Conservation (phyloP, 768 basidiomycete species). For the Panus rudis region DNA sequence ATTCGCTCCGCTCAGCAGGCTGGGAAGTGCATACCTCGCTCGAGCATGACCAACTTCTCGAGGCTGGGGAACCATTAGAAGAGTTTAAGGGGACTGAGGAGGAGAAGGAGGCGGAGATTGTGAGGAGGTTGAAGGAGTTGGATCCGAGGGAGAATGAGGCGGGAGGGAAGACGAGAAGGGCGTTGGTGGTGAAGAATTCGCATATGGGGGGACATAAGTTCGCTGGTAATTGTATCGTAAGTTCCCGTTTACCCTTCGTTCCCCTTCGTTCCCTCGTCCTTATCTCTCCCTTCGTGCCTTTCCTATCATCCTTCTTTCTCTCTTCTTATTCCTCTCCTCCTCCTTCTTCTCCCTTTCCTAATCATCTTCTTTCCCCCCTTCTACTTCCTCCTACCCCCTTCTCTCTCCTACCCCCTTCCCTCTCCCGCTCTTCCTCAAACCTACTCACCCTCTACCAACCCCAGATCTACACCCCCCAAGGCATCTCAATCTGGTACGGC, state of each 20-base stretch:
- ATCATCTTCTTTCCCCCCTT: constrained; percentile 2
- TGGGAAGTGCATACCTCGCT: constrained; percentile 75
- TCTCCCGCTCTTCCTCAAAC: constrained; percentile 1
- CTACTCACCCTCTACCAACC: background rate
- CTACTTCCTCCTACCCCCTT: no score
- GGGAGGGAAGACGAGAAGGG: constrained; percentile 50
- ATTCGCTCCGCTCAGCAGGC: constrained; percentile 54
- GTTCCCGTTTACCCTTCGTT: constrained; percentile 28
- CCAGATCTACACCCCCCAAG: constrained; percentile 83
- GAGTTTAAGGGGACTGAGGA: constrained; percentile 43
- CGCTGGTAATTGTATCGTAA: constrained; percentile 83
- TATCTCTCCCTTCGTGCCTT: background rate
- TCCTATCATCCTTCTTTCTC: no score
- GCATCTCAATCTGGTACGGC: constrained; percentile 89
- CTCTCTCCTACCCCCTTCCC: no score
- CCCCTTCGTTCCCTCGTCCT: background rate
- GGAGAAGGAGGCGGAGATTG: constrained; percentile 50
- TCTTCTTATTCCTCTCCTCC: constrained; percentile 1
- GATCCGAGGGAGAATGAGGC: constrained; percentile 36
- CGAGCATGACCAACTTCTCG: no score
- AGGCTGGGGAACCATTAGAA: constrained; percentile 63
- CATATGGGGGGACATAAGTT: constrained; percentile 94
- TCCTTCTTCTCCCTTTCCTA: background rate
- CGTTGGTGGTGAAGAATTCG: constrained; percentile 78
- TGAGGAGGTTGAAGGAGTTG: constrained; percentile 38